Percentiles rank a stretch among this genome's conserved stretches.
phyloP scores from a whole-genome alignment of 2,329 filamentous ascomycete species.

The Sphaerulina musiva region DNA sequence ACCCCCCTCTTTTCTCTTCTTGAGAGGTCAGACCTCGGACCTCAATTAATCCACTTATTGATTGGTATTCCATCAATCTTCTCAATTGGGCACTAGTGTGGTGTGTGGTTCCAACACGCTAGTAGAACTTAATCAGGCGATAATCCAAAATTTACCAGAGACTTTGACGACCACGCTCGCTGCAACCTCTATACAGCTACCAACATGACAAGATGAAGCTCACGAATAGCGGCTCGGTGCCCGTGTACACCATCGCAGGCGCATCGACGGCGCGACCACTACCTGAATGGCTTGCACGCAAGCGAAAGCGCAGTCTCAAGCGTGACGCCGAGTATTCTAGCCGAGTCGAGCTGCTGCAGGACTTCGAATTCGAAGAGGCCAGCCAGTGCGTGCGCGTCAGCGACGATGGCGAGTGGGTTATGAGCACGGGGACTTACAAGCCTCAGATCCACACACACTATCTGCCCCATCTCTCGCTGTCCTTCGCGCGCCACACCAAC shows the following conservation, averaged over 20 bases:
- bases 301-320: slow-evolving; percentile 85
- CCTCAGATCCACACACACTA: slow-evolving; percentile 95
- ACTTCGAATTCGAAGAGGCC: slow-evolving; percentile 96
- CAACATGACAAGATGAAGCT: slow-evolving; percentile 58
- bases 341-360: slow-evolving; percentile 87
- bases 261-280: slow-evolving; percentile 79
- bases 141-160: too few relatives aligned
- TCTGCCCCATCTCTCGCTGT: slow-evolving; percentile 86
- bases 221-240: slow-evolving; percentile 72
- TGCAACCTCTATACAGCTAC: background rate
- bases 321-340: slow-evolving; percentile 88
- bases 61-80: too few relatives aligned
- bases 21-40: too few relatives aligned
- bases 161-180: background rate
- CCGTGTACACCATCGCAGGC: slow-evolving; percentile 92
- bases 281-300: slow-evolving; percentile 89
- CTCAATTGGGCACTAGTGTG: too few relatives aligned
- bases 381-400: slow-evolving; percentile 83
- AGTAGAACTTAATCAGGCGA: too few relatives aligned
- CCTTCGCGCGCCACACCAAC: slow-evolving; percentile 84
- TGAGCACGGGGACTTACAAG: slow-evolving; percentile 78
- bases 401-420: slow-evolving; percentile 94
- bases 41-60: too few relatives aligned
- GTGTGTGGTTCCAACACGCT: too few relatives aligned
- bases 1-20: too few relatives aligned